Evolutionary conservation across 2,329 filamentous ascomycete genomes (phyloP).

Genomic region (Clarireedia paspali): DNA sequence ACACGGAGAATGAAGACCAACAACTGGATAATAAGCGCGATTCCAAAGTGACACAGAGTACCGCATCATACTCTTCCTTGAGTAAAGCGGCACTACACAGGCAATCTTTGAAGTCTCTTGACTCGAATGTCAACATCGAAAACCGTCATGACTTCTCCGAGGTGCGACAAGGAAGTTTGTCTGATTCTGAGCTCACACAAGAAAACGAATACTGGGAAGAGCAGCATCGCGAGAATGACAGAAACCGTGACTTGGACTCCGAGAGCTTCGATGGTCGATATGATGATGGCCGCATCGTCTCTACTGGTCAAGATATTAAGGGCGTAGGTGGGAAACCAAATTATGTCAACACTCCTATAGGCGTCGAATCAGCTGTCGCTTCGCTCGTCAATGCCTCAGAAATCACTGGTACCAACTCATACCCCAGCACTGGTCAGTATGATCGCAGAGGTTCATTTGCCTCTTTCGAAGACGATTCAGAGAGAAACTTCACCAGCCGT

Average conservation of each 20-base stretch:
- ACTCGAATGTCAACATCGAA: slow-evolving; percentile 23
- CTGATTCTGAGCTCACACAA: slow-evolving; percentile 39
- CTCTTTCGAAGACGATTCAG: slow-evolving; percentile 29
- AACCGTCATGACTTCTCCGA: slow-evolving; percentile 29
- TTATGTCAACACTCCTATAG: slow-evolving; percentile 63
- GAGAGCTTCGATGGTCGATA: slow-evolving; percentile 52
- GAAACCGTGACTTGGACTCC: slow-evolving; percentile 44
- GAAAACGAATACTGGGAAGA: slow-evolving; percentile 30
- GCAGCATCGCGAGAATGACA: slow-evolving; percentile 29
- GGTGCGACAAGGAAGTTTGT: slow-evolving; percentile 28
- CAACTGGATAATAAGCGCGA: slow-evolving; percentile 42
- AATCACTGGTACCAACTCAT: slow-evolving; percentile 52
- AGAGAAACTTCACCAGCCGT: slow-evolving; percentile 28
- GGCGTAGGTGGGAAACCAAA: slow-evolving; percentile 66
- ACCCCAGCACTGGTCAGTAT: slow-evolving; percentile 32
- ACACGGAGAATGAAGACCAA: slow-evolving; percentile 57
- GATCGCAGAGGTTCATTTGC: slow-evolving; percentile 27
- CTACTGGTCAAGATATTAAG: slow-evolving; percentile 62
- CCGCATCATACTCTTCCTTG: slow-evolving; percentile 54
- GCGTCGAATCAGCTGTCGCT: slow-evolving; percentile 82
- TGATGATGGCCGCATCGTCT: slow-evolving; percentile 46
- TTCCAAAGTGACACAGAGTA: slow-evolving; percentile 44
- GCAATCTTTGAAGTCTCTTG: slow-evolving; percentile 44
- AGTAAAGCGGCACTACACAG: slow-evolving; percentile 47
- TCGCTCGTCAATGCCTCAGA: slow-evolving; percentile 76